phyloP scores from a whole-genome alignment of 768 basidiomycete genomes.

The Pleurotus platypus region DNA sequence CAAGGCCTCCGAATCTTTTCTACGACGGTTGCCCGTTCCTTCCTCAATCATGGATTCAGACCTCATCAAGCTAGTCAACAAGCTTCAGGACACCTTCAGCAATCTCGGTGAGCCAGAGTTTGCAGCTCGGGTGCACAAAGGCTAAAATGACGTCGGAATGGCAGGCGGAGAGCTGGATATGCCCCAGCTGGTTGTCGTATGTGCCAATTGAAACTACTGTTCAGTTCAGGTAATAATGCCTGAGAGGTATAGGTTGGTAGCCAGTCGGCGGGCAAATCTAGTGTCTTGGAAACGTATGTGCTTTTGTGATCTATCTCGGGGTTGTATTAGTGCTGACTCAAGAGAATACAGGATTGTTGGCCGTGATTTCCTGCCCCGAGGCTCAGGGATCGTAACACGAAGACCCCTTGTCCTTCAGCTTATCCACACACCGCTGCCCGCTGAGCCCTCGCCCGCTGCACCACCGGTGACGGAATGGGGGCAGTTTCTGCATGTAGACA shows the following conservation, averaged over 20 bases:
- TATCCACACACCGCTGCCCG: constrained; percentile 79
- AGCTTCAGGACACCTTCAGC: constrained; percentile 89
- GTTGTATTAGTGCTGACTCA: neutral
- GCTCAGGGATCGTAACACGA: constrained; percentile 93
- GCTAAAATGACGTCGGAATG: constrained; percentile 6
- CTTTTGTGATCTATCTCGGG: constrained; percentile 7
- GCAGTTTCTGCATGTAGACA: constrained; percentile 96
- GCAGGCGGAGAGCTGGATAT: constrained; percentile 88
- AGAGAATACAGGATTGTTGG: constrained; percentile 75
- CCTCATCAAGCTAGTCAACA: constrained; percentile 92
- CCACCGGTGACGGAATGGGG: constrained; percentile 81
- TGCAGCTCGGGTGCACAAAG: neutral
- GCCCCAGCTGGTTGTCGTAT: constrained; percentile 86
- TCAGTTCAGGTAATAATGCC: neutral
- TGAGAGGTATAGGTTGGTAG: constrained; percentile 72
- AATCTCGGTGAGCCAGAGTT: constrained; percentile 65
- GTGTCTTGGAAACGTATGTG: constrained; percentile 90
- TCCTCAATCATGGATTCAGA: constrained; percentile 76
- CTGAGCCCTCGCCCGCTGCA: constrained; percentile 39
- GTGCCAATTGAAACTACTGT: constrained; percentile 24
- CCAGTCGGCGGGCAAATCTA: constrained; percentile 95
- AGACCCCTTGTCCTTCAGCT: constrained; percentile 94
- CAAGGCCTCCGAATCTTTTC: neutral
- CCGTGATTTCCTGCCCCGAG: constrained; percentile 83
- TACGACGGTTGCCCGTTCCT: constrained; percentile 1